Base-by-base conservation (phyloP, 2,329 filamentous ascomycete genomes). In the Zalaria sp. region DNA sequence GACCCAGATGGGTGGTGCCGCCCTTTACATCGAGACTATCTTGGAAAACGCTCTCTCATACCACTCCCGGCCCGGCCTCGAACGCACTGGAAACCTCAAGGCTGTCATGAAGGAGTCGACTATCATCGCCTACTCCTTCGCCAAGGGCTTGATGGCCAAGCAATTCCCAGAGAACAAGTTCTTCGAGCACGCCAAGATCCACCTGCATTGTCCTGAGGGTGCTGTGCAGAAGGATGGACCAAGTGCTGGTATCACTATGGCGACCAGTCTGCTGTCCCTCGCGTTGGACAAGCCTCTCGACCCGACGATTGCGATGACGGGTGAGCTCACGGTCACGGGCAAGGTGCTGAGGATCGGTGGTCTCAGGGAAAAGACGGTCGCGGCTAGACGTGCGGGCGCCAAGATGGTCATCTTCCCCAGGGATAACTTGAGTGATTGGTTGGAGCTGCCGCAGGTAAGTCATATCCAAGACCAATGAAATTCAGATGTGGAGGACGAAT, bases 41-140 rank as follows among this genome's bases (percentile, higher is more conserved):
- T 68, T 98, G 40, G 88, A 98, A 59, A 83, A 79, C 46, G 77
- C 83, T 0, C 73, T 96, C 38, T 77, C 77, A 7, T 72, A 79
- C 27, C 73, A 73, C 44, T 89, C 84, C 26, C 74, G 81, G 11
- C 82, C 89, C 5, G 77, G 82, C 11, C 70, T 98, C 35, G 85
- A 94, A 56, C 87, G 88, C 46, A 98, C 91, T 0, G 91, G 91
- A 45, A 96, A 96, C 57, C 72, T 98, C 38, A 91, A 94, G 67
- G 77, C 77, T 10, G 91, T 98, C 34, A 98, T 98, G 93, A 96
- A 95, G 65, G 91, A 98, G 65, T 95, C 88, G 2, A 91, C 87
- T 0, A 72, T 78, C 2, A 95, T 98, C 49, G 93, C 91, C 37
- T 96, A 98, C 68, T 93, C 86, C 0, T 98, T 94, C 56, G 81